phyloP scores from a whole-genome alignment of 164 flowering plant species.

The Aristolochia californica region DNA sequence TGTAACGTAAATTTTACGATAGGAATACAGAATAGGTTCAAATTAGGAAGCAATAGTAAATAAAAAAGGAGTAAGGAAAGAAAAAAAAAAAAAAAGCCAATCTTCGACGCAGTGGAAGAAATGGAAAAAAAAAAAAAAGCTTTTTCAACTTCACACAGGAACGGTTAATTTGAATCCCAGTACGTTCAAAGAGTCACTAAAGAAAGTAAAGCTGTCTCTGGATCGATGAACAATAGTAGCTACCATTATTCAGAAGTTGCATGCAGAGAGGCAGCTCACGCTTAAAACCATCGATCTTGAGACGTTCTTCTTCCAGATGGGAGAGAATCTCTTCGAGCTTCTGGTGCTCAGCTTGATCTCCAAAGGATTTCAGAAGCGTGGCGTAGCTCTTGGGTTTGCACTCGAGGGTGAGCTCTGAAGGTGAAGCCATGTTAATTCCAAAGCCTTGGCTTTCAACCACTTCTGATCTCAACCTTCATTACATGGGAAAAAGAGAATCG shows the following conservation, averaged over 20 bases:
- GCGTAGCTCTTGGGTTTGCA: constrained; percentile 68
- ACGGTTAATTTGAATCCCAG: no score
- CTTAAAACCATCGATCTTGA: constrained; percentile 73
- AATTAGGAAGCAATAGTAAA: no score
- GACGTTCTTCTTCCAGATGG: constrained; percentile 54
- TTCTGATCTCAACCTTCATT: constrained; percentile 7
- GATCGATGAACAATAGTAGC: no score
- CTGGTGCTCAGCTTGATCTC: constrained; percentile 51
- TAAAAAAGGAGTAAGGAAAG: no score
- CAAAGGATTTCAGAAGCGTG: constrained; percentile 58
- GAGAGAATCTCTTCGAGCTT: constrained; percentile 40
- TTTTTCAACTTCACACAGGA: no score
- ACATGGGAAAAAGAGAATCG: not conserved
- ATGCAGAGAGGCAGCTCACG: constrained; percentile 82
- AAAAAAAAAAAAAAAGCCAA: no score
- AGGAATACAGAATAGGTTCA: no score
- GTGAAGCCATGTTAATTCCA: constrained; percentile 52
- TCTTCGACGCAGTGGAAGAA: no score
- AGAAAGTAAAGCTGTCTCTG: no score
- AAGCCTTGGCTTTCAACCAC: not conserved
- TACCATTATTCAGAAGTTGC: constrained; percentile 64
- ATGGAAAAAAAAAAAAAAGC: no score
- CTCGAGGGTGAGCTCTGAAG: constrained; percentile 62
- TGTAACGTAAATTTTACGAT: no score
- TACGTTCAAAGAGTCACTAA: no score